Conservation (phyloP, 306 rosid species). For the Hippophae rhamnoides region DNA sequence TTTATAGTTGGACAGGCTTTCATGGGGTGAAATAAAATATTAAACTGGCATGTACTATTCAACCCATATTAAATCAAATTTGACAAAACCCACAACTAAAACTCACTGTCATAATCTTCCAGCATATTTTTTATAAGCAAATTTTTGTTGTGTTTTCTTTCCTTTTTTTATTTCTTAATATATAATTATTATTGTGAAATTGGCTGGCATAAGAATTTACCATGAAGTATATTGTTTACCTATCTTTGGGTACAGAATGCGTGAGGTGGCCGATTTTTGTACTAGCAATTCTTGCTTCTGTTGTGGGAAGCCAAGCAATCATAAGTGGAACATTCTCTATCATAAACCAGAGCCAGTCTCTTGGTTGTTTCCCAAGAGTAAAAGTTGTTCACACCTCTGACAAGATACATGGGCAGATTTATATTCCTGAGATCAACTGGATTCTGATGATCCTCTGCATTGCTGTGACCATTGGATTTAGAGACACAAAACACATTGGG, state of each 20-base stretch:
- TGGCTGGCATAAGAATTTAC: slow-evolving; percentile 6
- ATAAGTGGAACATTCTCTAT: slow-evolving; percentile 94
- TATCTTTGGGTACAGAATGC: slow-evolving; percentile 39
- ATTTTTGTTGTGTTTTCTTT: background rate
- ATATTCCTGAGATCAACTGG: slow-evolving; percentile 96
- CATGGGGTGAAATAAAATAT: background rate
- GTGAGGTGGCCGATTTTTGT: slow-evolving; percentile 91
- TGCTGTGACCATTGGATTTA: slow-evolving; percentile 87
- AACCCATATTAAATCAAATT: no score
- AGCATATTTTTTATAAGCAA: background rate
- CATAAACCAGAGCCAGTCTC: slow-evolving; percentile 92
- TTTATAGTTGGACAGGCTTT: background rate
- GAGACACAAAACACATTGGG: slow-evolving; percentile 93
- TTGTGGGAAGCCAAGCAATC: slow-evolving; percentile 98
- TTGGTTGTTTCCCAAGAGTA: slow-evolving; percentile 92
- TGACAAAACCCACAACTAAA: background rate
- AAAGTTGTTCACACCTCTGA: slow-evolving; percentile 95
- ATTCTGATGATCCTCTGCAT: slow-evolving; percentile 92
- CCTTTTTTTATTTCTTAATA: background rate
- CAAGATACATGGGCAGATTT: slow-evolving; percentile 87
- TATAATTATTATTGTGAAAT: slow-evolving; percentile 4
- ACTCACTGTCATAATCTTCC: no score
- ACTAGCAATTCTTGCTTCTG: slow-evolving; percentile 88
- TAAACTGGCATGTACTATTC: no score
- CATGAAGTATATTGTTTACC: slow-evolving; percentile 14